A percentile compares a stretch with the other conserved stretches of the same genome.
phyloP scores from a whole-genome alignment of 176 grass and related monocot species.

The Avena sativa region DNA sequence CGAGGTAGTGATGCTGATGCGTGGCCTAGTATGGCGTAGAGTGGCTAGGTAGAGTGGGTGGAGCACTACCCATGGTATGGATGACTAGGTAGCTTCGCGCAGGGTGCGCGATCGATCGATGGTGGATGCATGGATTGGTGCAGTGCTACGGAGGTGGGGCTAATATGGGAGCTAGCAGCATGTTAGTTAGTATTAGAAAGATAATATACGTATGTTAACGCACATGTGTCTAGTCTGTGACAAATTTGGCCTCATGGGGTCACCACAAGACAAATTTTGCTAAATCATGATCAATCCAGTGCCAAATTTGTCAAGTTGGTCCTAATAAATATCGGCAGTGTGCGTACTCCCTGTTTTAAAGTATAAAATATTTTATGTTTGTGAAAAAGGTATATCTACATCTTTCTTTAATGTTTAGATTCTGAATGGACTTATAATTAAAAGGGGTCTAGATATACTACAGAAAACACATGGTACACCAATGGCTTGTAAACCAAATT shows the following conservation, averaged over 20 bases:
- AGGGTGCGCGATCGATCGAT: not conserved
- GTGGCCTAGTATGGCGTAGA: not conserved
- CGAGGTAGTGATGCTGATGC: not conserved
- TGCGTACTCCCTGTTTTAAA: too few species aligned
- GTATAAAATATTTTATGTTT: too few species aligned
- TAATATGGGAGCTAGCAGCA: constrained; percentile 23
- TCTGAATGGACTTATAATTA: too few species aligned
- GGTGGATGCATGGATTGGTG: not conserved
- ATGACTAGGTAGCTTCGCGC: not conserved
- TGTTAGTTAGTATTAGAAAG: too few species aligned
- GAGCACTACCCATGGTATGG: constrained; percentile 1
- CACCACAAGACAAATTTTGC: not conserved
- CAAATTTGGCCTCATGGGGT: not conserved
- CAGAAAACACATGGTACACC: too few species aligned
- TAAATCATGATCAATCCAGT: not conserved
- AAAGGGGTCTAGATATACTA: too few species aligned
- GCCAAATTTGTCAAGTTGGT: not conserved
- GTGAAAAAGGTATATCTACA: too few species aligned
- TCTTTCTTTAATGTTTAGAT: too few species aligned
- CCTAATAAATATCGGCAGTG: not conserved
- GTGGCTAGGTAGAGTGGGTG: not conserved
- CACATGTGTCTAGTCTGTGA: not conserved
- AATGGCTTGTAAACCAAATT: too few species aligned
- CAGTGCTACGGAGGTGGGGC: not conserved
- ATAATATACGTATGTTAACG: too few species aligned